Conservation (phyloP, 2,329 filamentous ascomycete species). For the Paracoccidioides lutzii region DNA sequence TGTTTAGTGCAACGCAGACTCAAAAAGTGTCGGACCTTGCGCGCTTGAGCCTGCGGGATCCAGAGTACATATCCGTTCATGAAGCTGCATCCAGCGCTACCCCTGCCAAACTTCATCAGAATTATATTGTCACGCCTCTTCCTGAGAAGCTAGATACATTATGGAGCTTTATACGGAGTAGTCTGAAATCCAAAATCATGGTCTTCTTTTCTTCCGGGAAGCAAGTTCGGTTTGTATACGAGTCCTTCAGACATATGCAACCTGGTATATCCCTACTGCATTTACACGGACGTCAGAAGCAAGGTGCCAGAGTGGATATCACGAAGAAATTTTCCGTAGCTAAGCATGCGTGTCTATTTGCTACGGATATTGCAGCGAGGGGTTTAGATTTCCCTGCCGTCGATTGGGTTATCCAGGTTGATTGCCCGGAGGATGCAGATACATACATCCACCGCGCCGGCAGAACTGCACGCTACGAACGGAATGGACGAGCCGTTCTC, state of each 20-base stretch:
- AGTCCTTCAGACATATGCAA: slow-evolving; percentile 82
- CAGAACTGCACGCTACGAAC: slow-evolving; percentile 84
- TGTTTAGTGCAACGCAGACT: slow-evolving; percentile 94
- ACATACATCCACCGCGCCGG: slow-evolving; percentile 97
- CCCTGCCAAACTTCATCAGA: slow-evolving; percentile 72
- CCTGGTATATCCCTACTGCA: slow-evolving; percentile 89
- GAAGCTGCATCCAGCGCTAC: slow-evolving; percentile 69
- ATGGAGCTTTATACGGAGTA: slow-evolving; percentile 82
- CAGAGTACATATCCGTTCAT: slow-evolving; percentile 91
- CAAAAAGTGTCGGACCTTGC: slow-evolving; percentile 88
- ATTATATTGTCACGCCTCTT: slow-evolving; percentile 76
- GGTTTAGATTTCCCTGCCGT: slow-evolving; percentile 93
- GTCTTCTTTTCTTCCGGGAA: slow-evolving; percentile 94
- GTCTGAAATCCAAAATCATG: slow-evolving; percentile 86
- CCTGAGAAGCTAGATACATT: slow-evolving; percentile 82
- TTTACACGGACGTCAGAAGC: slow-evolving; percentile 87
- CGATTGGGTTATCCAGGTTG: slow-evolving; percentile 98
- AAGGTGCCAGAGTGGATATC: slow-evolving; percentile 75
- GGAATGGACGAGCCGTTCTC: slow-evolving; percentile 72
- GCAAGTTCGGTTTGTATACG: slow-evolving; percentile 91
- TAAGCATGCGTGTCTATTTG: slow-evolving; percentile 78
- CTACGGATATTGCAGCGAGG: slow-evolving; percentile 87
- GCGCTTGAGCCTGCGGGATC: slow-evolving; percentile 72
- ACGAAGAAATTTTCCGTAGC: slow-evolving; percentile 69
- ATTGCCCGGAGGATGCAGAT: slow-evolving; percentile 90